Percentiles rank a stretch among this genome's conserved stretches.
Evolutionary conservation across 345 rosid genomes (phyloP).

Genomic region (Gossypium turneri): DNA sequence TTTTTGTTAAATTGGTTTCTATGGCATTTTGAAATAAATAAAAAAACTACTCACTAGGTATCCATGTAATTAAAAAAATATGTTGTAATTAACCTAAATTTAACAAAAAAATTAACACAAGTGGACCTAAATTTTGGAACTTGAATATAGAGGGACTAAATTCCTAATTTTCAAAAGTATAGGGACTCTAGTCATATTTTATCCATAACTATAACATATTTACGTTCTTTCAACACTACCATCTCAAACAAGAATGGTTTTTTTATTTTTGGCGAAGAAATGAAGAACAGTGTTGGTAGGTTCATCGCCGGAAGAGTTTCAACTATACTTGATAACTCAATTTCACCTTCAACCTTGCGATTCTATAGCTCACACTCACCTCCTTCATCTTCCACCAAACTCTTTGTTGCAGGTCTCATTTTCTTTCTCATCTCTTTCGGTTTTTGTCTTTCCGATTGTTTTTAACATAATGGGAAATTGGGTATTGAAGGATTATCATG

Average conservation of each 20-base stretch:
- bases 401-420: constrained; percentile 11
- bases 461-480: neutral
- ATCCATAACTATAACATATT: too few species aligned
- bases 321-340: neutral
- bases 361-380: neutral
- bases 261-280: neutral
- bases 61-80: too few species aligned
- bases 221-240: too few species aligned
- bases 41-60: too few species aligned
- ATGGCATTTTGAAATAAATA: too few species aligned
- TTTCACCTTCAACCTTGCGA: neutral
- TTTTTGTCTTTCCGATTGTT: neutral
- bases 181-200: too few species aligned
- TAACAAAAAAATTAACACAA: too few species aligned
- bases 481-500: constrained; percentile 56
- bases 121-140: too few species aligned
- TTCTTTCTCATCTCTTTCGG: neutral
- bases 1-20: too few species aligned
- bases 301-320: constrained; percentile 4
- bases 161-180: too few species aligned
- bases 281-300: neutral
- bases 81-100: too few species aligned
- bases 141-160: too few species aligned
- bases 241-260: neutral
- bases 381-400: neutral